Conservation (phyloP, 768 basidiomycete genomes). For the Dacryopinax primogenitus region DNA sequence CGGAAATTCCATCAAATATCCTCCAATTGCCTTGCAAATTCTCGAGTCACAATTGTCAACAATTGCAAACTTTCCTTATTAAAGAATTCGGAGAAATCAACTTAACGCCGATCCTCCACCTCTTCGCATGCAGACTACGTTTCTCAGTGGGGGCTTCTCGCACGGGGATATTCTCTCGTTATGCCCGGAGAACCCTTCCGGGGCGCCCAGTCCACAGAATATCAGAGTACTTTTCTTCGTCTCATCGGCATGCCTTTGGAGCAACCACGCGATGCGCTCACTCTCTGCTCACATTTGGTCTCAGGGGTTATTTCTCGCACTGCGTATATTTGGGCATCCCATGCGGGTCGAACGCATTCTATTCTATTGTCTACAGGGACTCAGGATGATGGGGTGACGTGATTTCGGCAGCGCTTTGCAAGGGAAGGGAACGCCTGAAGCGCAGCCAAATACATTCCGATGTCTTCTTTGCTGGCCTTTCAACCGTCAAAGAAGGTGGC, state of each 20-base stretch:
- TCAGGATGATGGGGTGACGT: neutral
- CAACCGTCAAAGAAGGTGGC: neutral
- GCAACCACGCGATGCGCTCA: neutral
- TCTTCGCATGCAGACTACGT: neutral
- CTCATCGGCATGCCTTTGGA: neutral
- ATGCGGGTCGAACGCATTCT: too few species aligned
- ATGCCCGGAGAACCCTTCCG: neutral
- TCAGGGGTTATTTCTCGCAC: neutral
- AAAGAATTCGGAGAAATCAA: neutral
- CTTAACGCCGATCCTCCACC: neutral
- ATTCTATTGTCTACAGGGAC: too few species aligned
- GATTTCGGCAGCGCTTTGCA: neutral
- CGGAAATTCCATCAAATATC: neutral
- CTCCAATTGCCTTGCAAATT: neutral
- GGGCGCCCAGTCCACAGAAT: neutral
- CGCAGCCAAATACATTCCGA: neutral
- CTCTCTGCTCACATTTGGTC: neutral
- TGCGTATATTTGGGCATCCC: neutral
- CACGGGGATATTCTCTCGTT: neutral
- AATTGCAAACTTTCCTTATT: neutral
- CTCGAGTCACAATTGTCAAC: neutral
- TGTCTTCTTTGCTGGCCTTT: neutral
- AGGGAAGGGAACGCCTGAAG: neutral
- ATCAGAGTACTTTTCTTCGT: too few species aligned
- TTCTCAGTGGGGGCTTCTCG: neutral